Base-by-base conservation (phyloP, 2,329 filamentous ascomycete genomes). In the Calcarisporium arbuscula region DNA sequence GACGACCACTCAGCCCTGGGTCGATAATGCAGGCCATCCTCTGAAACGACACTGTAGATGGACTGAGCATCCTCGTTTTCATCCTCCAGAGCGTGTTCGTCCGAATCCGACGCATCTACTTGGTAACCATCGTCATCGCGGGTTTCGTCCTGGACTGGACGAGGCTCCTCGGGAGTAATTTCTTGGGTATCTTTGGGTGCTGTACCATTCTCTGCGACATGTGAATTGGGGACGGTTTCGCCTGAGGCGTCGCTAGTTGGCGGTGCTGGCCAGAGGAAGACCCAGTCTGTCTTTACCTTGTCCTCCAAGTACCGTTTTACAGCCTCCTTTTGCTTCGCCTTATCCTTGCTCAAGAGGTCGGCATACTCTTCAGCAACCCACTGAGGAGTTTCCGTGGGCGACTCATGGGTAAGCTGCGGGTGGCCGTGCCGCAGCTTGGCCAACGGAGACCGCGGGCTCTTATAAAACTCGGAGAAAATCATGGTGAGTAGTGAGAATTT, bases 261-360 rank as follows among this genome's bases (percentile, higher is more conserved):
- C 38, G 35, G 25, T 46, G 47, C 62, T 2, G 73, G 70, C 76
- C 76, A 80, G 21, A 60, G 45, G 48, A 78, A 82, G 1, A 62
- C 58, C 78, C 77, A 82, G 48, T 80, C 76, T 41, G 65, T 67
- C 41, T 67, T 70, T 26, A 82, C 60, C 44, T 68, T 74, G 16
- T 67, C 63, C 4, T 61, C 56, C 2, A 82, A 57, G 44, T 71
- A 73, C 32, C 62, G 68, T 48, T 64, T 73, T 22, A 82, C 70
- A 10, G 77, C 77, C 26, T 77, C 73, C 50, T 80, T 81, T 46
- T 79, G 74, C 57, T 71, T 77, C 18, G 56, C 42, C 52, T 80
- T 80, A 51, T 82, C 77, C 48, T 65, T 71, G 52, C 72, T 79
- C 32, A 77, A 56, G 6, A 82, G 63, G 49, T 81, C 77, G 15